Evolutionary conservation across 257 asterid genomes (phyloP).

Genomic region (Petunia secreta): DNA sequence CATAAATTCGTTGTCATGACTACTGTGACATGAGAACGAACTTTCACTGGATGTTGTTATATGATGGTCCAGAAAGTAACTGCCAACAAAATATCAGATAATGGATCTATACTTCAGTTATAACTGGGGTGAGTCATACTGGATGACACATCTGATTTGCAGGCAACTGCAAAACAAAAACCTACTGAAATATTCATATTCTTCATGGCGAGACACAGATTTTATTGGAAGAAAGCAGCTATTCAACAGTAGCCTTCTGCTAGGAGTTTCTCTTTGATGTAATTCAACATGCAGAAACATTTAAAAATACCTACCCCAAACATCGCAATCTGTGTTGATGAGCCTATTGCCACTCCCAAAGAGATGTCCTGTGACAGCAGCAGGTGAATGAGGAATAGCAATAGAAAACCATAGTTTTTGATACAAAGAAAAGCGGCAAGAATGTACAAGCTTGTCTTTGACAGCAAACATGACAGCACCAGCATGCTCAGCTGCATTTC

Average conservation of each 20-base stretch:
- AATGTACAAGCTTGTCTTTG: constrained; percentile 81
- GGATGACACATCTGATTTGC: neutral
- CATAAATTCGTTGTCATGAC: neutral
- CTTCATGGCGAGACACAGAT: neutral
- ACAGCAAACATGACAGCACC: constrained; percentile 87
- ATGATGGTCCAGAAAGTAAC: neutral
- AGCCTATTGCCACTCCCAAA: constrained; percentile 84
- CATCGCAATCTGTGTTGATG: constrained; percentile 88
- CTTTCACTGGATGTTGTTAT: neutral
- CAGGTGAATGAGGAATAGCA: constrained; percentile 28
- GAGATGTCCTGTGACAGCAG: constrained; percentile 63
- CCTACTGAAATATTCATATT: neutral
- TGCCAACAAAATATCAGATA: neutral
- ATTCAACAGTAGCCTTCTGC: neutral
- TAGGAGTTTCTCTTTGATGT: neutral
- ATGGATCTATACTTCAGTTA: neutral
- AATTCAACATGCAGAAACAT: neutral
- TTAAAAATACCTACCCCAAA: constrained; percentile 62
- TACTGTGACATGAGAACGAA: neutral
- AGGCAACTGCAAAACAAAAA: neutral
- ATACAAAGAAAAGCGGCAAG: constrained; percentile 19
- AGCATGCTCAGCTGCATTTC: constrained; percentile 91
- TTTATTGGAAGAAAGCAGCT: neutral
- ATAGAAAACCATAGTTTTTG: constrained; percentile 20
- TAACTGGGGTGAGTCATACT: neutral